Evolutionary conservation across 2,329 filamentous ascomycete species (phyloP).

Genomic region (Fusarium caatingaense): DNA sequence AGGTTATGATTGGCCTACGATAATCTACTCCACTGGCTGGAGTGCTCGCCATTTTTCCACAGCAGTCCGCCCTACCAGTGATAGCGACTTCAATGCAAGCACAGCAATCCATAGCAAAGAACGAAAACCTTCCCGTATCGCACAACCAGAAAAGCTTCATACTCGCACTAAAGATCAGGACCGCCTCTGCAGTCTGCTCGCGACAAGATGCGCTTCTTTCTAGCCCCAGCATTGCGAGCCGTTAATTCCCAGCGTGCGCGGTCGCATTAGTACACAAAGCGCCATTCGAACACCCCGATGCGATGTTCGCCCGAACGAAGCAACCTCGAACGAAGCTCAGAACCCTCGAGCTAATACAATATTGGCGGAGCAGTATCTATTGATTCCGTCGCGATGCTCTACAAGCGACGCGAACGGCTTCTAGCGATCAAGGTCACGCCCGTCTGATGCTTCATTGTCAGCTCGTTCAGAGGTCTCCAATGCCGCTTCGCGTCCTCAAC

Average conservation of each 20-base stretch:
- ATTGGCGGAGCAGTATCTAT: accelerated
- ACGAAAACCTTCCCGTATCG: too few species aligned
- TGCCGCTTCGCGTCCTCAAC: background rate
- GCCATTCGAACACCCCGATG: background rate
- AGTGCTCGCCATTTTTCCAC: background rate
- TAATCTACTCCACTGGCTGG: background rate
- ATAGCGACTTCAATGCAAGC: background rate
- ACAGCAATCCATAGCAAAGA: accelerated
- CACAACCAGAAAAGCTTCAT: background rate
- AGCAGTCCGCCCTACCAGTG: too few species aligned
- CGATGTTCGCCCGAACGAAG: background rate
- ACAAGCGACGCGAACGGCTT: background rate
- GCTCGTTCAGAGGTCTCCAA: background rate
- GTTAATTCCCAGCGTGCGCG: background rate
- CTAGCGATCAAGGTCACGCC: background rate
- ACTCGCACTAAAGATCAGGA: too few species aligned
- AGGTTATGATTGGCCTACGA: background rate
- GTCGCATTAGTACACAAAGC: background rate
- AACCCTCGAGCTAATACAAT: background rate
- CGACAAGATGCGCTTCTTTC: background rate
- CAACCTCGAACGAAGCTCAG: background rate
- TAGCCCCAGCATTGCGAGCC: background rate
- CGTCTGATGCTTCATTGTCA: background rate
- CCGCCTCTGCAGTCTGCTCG: too few species aligned
- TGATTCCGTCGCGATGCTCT: background rate